phyloP scores from a whole-genome alignment of 805 yeast genomes.

The Cyberlindnera americana region DNA sequence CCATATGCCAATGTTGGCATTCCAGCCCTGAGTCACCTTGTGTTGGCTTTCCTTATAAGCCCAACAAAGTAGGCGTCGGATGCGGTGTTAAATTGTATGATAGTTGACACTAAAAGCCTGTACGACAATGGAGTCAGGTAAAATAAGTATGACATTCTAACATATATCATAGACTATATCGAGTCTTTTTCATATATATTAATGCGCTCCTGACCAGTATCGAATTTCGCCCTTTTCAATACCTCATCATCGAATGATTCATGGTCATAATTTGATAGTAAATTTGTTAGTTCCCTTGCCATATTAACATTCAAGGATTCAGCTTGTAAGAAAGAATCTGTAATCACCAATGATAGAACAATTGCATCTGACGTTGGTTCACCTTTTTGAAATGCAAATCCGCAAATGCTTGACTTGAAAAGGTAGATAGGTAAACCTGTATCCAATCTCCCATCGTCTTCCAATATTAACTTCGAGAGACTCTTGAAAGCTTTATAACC shows the following conservation, averaged over 20 bases:
- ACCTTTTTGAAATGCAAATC: slow-evolving; percentile 5
- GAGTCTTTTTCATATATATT: no score
- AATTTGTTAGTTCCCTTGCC: neutral
- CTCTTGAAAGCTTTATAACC: slow-evolving; percentile 5
- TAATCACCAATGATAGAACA: slow-evolving; percentile 1
- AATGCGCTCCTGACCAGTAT: neutral
- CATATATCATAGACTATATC: no score
- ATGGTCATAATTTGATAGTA: slow-evolving; percentile 4
- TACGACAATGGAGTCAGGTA: no score
- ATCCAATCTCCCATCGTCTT: slow-evolving; percentile 7
- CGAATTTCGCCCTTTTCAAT: slow-evolving; percentile 2
- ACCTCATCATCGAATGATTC: neutral
- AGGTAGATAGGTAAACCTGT: neutral
- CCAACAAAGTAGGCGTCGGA: no score
- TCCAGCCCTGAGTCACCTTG: no score
- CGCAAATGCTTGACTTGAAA: slow-evolving; percentile 4
- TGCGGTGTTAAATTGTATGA: no score
- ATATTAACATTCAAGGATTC: neutral
- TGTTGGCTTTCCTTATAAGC: no score
- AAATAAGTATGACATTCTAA: no score
- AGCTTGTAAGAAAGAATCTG: neutral
- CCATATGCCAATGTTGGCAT: no score
- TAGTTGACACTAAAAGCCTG: no score
- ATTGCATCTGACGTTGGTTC: neutral
- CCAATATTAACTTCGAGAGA: slow-evolving; percentile 1